Evolutionary conservation across 352 stramenopile genomes (phyloP).

Genomic region (Phytopythium chamaehyphon): DNA sequence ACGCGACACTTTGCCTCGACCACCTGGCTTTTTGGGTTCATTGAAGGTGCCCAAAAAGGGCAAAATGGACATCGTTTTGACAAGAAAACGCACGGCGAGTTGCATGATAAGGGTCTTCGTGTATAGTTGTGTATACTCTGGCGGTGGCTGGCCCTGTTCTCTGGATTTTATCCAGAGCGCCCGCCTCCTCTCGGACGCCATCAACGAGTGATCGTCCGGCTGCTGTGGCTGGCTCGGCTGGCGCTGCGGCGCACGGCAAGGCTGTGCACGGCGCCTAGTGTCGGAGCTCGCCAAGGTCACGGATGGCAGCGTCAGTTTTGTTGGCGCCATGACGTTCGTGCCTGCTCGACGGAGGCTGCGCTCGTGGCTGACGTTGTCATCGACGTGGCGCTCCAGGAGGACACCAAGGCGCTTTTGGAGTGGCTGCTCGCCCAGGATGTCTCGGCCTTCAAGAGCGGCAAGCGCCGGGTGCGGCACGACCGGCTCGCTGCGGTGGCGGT

Average conservation of each 20-base stretch:
- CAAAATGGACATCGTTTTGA: too few relatives aligned
- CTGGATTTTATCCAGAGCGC: slow-evolving; percentile 52
- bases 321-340: slow-evolving; percentile 49
- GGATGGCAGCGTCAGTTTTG: slow-evolving; percentile 41
- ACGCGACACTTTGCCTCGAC: too few relatives aligned
- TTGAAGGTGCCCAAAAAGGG: too few relatives aligned
- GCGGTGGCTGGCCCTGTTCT: too few relatives aligned
- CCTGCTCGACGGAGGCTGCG: slow-evolving; percentile 28
- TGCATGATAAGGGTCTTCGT: too few relatives aligned
- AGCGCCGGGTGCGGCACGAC: slow-evolving; percentile 73
- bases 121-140: neutral
- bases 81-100: too few relatives aligned
- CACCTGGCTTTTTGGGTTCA: too few relatives aligned
- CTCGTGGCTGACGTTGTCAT: slow-evolving; percentile 67
- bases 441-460: slow-evolving; percentile 53
- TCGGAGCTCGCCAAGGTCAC: slow-evolving; percentile 48
- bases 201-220: slow-evolving; percentile 50
- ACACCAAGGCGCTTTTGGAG: slow-evolving; percentile 56
- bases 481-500: slow-evolving; percentile 58
- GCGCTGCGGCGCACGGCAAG: slow-evolving; percentile 13
- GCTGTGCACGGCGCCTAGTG: slow-evolving; percentile 78
- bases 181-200: slow-evolving; percentile 60
- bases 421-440: slow-evolving; percentile 52
- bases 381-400: slow-evolving; percentile 71
- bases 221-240: slow-evolving; percentile 7